Evolutionary conservation across 495 filamentous ascomycete genomes (phyloP), one percentile per base, ranked within the genome.

Genomic region (Letharia columbiana): DNA sequence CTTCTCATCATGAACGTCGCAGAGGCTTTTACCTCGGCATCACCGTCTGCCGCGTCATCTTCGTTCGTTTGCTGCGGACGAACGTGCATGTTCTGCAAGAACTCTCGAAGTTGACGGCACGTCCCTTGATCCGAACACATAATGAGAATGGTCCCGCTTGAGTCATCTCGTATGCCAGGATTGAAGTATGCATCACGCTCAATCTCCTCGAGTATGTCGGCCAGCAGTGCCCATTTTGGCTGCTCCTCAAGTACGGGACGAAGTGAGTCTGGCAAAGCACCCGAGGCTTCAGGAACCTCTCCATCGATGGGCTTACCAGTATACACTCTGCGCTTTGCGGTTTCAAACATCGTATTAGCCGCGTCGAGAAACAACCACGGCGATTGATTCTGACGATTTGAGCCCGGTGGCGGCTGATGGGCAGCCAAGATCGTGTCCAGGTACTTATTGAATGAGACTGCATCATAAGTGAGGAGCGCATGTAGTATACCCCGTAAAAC

Each of bases 351-450:
- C 44, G 89, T 91, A 75, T 97, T 89, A 6, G 94, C 94, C 33
- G 93, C 92, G 75, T 98, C 94, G 18, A 97, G 84, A 72, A 97
- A 98, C 13, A 98, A 82, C 94, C 94, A 98, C 1, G 94, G 94
- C 4, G 93, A 93, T 69, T 96, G 91, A 40, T 86, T 92, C 73
- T 95, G 89, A 65, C 86, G 86, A 31, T 88, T 96, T 9, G 91
- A 89, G 0, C 92, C 93, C 56, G 93, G 90, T 31, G 91, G 88
- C 2, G 94, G 93, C 65, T 89, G 86, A 73, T 96, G 90, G 12
- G 92, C 90, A 15, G 95, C 89, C 28, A 96, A 86, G 57, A 98
- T 92, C 3, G 91, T 96, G 73, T 98, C 94, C 17, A 98, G 82
- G 73, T 96, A 93, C 70, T 92, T 89, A 66, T 95, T 84, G 74